These are phyloP conservation scores for Wickerhamiella azyma DNA, from an alignment of 805 yeast genomes.

Conservation along the genomic window DNA sequence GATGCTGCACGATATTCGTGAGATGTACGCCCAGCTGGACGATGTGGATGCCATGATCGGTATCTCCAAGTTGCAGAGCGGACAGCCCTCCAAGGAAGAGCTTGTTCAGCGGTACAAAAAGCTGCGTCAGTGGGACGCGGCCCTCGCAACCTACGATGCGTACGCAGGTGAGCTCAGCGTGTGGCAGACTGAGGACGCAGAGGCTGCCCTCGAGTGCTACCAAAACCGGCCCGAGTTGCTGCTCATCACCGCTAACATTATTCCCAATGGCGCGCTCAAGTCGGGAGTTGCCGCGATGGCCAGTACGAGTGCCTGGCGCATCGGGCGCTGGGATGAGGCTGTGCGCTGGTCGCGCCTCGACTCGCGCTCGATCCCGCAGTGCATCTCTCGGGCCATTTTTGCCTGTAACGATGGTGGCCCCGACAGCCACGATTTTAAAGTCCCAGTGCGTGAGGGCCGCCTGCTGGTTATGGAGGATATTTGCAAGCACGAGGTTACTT, in stretches of 20 bases:
- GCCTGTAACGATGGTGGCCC: slow-evolving; percentile 29
- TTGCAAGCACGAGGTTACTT: slow-evolving; percentile 34
- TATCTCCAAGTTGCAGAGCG: slow-evolving; percentile 46
- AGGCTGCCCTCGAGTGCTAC: slow-evolving; percentile 54
- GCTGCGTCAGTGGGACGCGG: slow-evolving; percentile 74
- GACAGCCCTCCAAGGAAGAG: neutral
- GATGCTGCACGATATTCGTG: neutral
- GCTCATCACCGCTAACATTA: slow-evolving; percentile 20
- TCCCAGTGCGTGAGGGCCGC: slow-evolving; percentile 39
- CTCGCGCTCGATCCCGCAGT: slow-evolving; percentile 26
- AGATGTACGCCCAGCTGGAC: slow-evolving; percentile 44
- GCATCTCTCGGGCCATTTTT: slow-evolving; percentile 42
- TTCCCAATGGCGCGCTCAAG: neutral
- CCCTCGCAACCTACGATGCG: slow-evolving; percentile 71
- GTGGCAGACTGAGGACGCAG: slow-evolving; percentile 27
- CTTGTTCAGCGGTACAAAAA: slow-evolving; percentile 40
- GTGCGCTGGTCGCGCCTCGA: slow-evolving; percentile 33
- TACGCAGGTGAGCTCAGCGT: slow-evolving; percentile 32
- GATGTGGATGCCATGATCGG: slow-evolving; percentile 89
- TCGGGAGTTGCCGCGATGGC: slow-evolving; percentile 40
- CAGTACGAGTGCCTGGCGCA: slow-evolving; percentile 56
- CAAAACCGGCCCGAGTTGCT: slow-evolving; percentile 61
- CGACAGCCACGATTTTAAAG: slow-evolving; percentile 23
- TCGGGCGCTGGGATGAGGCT: slow-evolving; percentile 37
- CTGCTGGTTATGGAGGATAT: slow-evolving; percentile 47